phyloP scores from a whole-genome alignment of 169 alveolate species.

The Plasmodium sp. region DNA sequence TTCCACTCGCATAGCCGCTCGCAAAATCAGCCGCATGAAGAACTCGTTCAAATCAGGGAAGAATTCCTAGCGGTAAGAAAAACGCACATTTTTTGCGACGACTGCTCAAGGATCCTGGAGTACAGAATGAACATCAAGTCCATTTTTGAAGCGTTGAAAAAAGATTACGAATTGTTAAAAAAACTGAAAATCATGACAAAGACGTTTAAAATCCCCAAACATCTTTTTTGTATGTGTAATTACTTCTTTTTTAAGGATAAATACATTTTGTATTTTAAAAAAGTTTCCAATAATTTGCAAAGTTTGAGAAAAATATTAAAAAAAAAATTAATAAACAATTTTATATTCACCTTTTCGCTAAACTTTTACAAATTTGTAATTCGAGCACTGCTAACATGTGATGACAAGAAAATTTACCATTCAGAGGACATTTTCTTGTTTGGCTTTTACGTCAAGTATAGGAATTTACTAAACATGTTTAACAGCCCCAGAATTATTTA shows the following conservation, averaged over 20 bases:
- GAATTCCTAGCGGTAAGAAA: constrained; percentile 39
- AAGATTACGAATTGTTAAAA: constrained; percentile 55
- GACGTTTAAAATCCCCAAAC: constrained; percentile 4
- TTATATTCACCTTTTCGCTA: constrained; percentile 28
- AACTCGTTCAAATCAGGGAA: neutral
- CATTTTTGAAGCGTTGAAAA: constrained; percentile 3
- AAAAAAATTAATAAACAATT: constrained; percentile 33
- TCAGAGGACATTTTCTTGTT: constrained; percentile 32
- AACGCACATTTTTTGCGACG: constrained; percentile 59
- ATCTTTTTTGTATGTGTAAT: constrained; percentile 50
- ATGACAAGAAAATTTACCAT: constrained; percentile 14
- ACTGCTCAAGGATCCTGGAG: constrained; percentile 18
- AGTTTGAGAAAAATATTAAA: constrained; percentile 3
- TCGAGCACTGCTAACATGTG: constrained; percentile 35
- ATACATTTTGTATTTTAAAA: constrained; percentile 41
- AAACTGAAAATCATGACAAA: neutral
- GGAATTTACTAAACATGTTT: constrained; percentile 27
- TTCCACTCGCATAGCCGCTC: neutral
- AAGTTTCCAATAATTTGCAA: constrained; percentile 40
- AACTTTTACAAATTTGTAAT: constrained; percentile 64
- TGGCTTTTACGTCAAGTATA: constrained; percentile 63
- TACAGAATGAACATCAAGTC: constrained; percentile 11
- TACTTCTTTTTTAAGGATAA: constrained; percentile 67
- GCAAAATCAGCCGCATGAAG: neutral
- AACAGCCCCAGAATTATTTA: constrained; percentile 45